Percentiles rank a stretch among this genome's conserved stretches.
These are phyloP conservation scores for Blastobotrys illinoisensis DNA, from an alignment of 1,139 yeast species.

Conservation along the genomic window DNA sequence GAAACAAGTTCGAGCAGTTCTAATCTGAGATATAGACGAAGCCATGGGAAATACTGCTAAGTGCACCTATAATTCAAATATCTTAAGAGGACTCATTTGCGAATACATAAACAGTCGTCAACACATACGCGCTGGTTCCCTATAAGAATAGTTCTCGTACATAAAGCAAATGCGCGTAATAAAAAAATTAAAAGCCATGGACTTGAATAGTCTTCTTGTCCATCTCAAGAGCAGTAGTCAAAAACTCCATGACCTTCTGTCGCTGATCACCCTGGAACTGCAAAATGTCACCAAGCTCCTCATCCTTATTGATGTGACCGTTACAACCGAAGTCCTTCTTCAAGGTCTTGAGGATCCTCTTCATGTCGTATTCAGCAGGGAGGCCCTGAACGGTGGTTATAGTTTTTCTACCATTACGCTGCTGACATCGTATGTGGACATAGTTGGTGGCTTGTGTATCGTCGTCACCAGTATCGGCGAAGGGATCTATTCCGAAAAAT, in stretches of 20 bases:
- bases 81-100: no score
- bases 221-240: constrained; percentile 78
- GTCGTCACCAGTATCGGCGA: constrained; percentile 99
- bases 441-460: constrained; percentile 94
- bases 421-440: constrained; percentile 98
- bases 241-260: constrained; percentile 90
- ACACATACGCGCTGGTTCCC: not conserved
- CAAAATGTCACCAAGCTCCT: constrained; percentile 92
- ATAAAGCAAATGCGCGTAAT: constrained; percentile 7
- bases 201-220: constrained; percentile 96
- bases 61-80: no score
- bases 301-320: constrained; percentile 96
- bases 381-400: constrained; percentile 97
- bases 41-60: no score
- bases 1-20: not conserved
- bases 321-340: constrained; percentile 98
- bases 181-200: constrained; percentile 74
- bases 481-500: constrained; percentile 65
- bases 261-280: constrained; percentile 99
- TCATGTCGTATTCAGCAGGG: constrained; percentile 90
- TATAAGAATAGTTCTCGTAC: not conserved
- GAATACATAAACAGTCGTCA: not conserved
- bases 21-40: not conserved
- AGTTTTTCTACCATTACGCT: constrained; percentile 99
- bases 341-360: constrained; percentile 86